These are phyloP conservation scores for Eucalyptus regnans DNA, from an alignment of 345 rosid genomes.

Conservation along the genomic window DNA sequence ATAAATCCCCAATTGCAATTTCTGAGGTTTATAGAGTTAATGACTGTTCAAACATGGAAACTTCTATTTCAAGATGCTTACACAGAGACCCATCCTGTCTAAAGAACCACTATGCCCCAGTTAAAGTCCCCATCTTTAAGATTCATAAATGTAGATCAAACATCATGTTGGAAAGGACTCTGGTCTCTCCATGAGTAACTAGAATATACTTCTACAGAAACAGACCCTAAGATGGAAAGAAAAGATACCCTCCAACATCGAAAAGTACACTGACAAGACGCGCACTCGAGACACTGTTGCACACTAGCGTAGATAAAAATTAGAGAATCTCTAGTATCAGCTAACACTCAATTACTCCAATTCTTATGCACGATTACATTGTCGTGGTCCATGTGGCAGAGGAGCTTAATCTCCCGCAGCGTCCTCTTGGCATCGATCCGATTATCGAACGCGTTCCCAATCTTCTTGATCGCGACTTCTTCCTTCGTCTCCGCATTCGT, in stretches of 20 bases:
- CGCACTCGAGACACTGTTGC: background rate
- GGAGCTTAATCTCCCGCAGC: constrained; percentile 89
- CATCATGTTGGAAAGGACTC: background rate
- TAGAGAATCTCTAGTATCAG: background rate
- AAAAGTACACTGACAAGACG: background rate
- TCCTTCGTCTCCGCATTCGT: constrained; percentile 64
- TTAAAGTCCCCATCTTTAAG: background rate
- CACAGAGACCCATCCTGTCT: background rate
- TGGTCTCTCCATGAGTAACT: background rate
- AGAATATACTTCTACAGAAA: background rate
- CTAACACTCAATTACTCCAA: background rate
- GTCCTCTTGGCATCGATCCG: constrained; percentile 88
- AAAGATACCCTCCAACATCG: background rate
- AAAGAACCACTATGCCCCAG: background rate
- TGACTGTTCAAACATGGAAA: background rate
- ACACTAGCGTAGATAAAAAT: background rate
- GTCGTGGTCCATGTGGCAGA: constrained; percentile 83
- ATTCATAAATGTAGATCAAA: background rate
- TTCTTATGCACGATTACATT: constrained; percentile 28
- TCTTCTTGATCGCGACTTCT: constrained; percentile 90
- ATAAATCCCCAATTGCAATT: background rate
- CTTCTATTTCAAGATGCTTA: background rate
- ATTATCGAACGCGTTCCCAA: constrained; percentile 85
- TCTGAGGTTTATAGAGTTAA: background rate
- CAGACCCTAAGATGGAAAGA: background rate